Base-by-base conservation (phyloP, 2,329 filamentous ascomycete species). In the Coniochaeta ligniaria region DNA sequence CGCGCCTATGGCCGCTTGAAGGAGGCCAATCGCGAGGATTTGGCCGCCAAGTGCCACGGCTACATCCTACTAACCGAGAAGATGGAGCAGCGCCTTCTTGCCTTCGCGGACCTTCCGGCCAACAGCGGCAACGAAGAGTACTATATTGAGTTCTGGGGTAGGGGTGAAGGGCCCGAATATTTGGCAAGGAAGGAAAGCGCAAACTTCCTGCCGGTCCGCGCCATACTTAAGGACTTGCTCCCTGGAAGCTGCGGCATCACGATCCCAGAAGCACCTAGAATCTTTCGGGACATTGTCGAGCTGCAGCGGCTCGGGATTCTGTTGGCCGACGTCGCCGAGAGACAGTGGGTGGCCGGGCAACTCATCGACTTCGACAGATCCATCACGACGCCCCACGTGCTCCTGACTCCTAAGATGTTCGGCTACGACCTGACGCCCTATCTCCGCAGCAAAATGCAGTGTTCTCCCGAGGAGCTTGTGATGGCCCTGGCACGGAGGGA, bases 1-100 rank as follows among this genome's bases (percentile, higher is more conserved):
- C 61, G 64, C 12, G 62, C 36, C 11, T 65, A 65, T 43, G 62
- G 60, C 55, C 59, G 61, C 16, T 61, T 65, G 14, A 61, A 62
- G 24, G 33, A 64, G 28, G 60, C 56, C 24, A 20, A 50, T 1
- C 38, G 61, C 31, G 33, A 59, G 20, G 61, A 64, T 38, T 57
- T 65, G 14, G 62, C 61, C 20, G 59, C 63, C 31, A 52, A 24
- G 8, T 60, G 60, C 6, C 56, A 59, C 41, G 61, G 64, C 16
- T 64, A 65, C 55, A 60, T 63, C 9, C 17, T 64, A 8, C 41
- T 65, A 8, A 62, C 16, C 17, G 41, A 45, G 20, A 22, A 45
- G 41, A 22, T n/a, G 17, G 41, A 45, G 14, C 16, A 45, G 41
- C 17, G 16, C 20, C 5, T 45, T 45, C 17, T n/a, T 17, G 41